Percentiles rank a stretch among this genome's conserved stretches.
phyloP scores from a whole-genome alignment of 2,329 filamentous ascomycete species.

The Diplodia scrobiculata region DNA sequence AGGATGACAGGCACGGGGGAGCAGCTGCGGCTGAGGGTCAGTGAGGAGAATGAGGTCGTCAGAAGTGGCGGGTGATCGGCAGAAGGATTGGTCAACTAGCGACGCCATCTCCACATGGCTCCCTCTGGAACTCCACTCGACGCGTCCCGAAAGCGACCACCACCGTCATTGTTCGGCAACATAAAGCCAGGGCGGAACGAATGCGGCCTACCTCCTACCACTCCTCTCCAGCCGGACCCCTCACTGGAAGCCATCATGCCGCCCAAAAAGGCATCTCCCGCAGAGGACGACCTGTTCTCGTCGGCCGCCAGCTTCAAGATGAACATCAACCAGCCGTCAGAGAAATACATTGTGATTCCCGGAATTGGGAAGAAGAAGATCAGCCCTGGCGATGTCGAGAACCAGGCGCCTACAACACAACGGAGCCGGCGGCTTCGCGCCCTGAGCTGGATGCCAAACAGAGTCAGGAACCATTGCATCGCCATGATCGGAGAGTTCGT shows the following conservation, averaged over 20 bases:
- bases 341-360: slow-evolving; percentile 43
- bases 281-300: neutral
- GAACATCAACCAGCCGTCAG: slow-evolving; percentile 44
- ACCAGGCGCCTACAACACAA: slow-evolving; percentile 37
- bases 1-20: neutral
- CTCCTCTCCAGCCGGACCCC: neutral
- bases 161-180: neutral
- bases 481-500: slow-evolving; percentile 50
- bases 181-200: neutral
- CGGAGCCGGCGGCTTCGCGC: slow-evolving; percentile 43
- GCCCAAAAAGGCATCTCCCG: neutral
- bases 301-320: slow-evolving; percentile 36
- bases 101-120: slow-evolving; percentile 2
- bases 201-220: neutral
- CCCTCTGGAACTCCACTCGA: neutral
- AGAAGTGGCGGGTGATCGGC: neutral
- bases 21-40: neutral
- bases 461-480: slow-evolving; percentile 47
- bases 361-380: slow-evolving; percentile 29
- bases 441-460: slow-evolving; percentile 50
- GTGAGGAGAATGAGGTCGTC: neutral
- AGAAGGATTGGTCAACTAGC: slow-evolving; percentile 1
- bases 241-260: neutral
- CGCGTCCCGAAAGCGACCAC: neutral
- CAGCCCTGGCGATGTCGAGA: slow-evolving; percentile 31